phyloP scores from a whole-genome alignment of 345 rosid genomes.

The Excoecaria cochinchinensis region DNA sequence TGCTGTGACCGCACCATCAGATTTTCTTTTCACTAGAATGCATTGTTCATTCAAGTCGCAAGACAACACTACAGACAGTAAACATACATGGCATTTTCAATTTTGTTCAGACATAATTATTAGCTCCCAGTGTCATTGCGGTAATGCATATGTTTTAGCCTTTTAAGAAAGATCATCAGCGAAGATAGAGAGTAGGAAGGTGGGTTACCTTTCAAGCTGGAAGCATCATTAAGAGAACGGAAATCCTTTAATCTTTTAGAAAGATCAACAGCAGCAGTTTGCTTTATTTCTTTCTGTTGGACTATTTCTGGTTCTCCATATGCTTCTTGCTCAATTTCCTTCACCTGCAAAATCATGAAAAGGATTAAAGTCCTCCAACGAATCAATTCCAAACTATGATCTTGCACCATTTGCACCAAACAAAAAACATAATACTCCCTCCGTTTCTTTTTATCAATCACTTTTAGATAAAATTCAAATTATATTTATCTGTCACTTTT shows the following conservation, averaged over 20 bases:
- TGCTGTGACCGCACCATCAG: background rate
- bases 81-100: background rate
- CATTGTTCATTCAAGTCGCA: background rate
- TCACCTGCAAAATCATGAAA: conserved; percentile 47
- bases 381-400: background rate
- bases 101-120: background rate
- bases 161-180: background rate
- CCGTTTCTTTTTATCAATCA: too few species aligned
- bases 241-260: conserved; percentile 84
- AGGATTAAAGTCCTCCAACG: background rate
- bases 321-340: conserved; percentile 77
- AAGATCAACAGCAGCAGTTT: conserved; percentile 74
- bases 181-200: background rate
- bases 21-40: background rate
- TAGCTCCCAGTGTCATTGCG: background rate
- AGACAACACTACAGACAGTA: background rate
- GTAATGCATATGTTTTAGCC: too few species aligned
- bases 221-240: conserved; percentile 56
- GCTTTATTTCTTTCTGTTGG: conserved; percentile 56
- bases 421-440: too few species aligned
- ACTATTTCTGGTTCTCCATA: conserved; percentile 46
- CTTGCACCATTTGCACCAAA: background rate
- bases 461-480: too few species aligned
- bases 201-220: conserved; percentile 71
- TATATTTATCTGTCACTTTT: too few species aligned